Base-by-base conservation (phyloP, 2,329 filamentous ascomycete genomes). In the Arachnomyces sp. region DNA sequence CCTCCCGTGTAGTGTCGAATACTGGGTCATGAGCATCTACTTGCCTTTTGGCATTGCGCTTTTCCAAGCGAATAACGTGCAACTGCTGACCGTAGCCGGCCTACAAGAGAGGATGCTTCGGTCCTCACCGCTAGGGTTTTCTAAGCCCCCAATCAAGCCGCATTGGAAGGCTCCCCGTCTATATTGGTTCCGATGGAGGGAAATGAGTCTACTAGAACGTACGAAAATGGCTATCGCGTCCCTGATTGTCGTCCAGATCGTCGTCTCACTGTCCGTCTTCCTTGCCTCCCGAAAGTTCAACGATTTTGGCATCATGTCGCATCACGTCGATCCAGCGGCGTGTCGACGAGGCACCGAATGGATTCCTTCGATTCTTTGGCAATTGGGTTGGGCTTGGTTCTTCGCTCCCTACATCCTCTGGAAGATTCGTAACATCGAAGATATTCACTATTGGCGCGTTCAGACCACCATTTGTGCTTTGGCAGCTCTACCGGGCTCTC, bases 351-450 rank as follows among this genome's bases (percentile, higher is more conserved):
- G 78, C 3, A 76, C 70, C 64, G 78, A 82, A 61, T 82, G 79
- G 74, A 74, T 76, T 64, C 76, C 77, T 0, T 79, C 76, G 0
- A 71, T 78, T 34, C 65, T 78, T 38, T 82, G 77, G 77, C 78
- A 82, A 49, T 67, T 79, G 37, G 60, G 77, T 42, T 81, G 77
- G 77, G 70, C 76, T n/a, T 80, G 74, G 71, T 54, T 78, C 31
- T 70, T 77, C 41, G 77, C 78, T 3, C 77, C 79, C 14, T 65
- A 73, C 45, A 68, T 79, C 43, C 66, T 81, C 7, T 79, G 71
- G 66, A 67, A 70, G 48, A 71, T 76, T 28, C 68, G 75, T 4
- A 63, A 66, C 9, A 72, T 81, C 46, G 67, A 66, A 13, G 77
- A 81, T 50, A 76, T 75, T 2, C 74, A 79, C 49, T 71, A 75